Conservation (phyloP, 352 stramenopile species). For the Globisporangium paddicum region DNA sequence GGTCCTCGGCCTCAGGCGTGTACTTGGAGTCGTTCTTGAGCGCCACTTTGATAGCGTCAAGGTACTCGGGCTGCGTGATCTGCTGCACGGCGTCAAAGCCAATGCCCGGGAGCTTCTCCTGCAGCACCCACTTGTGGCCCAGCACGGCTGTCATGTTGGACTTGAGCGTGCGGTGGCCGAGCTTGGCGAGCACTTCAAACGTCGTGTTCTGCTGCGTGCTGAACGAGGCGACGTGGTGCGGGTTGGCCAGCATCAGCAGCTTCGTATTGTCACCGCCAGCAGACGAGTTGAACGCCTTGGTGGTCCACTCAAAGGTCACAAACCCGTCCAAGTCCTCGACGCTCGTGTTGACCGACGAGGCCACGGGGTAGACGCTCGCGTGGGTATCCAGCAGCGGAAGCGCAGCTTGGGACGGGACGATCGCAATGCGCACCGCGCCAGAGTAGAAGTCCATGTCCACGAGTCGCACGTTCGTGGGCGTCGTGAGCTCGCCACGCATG, state of each 20-base stretch:
- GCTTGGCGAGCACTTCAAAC: constrained; percentile 39
- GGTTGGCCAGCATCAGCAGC: constrained; percentile 71
- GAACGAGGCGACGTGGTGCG: constrained; percentile 63
- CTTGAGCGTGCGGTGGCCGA: constrained; percentile 74
- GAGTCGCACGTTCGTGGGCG: constrained; percentile 62
- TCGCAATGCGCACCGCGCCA: constrained; percentile 45
- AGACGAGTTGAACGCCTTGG: constrained; percentile 30
- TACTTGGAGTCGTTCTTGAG: constrained; percentile 69
- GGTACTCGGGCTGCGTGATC: constrained; percentile 24
- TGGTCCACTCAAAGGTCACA: constrained; percentile 62
- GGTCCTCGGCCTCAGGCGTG: constrained; percentile 51
- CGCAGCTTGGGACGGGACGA: constrained; percentile 37
- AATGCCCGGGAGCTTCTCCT: constrained; percentile 46
- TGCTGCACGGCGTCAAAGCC: constrained; percentile 37
- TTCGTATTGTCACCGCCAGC: constrained; percentile 6
- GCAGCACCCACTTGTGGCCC: constrained; percentile 55
- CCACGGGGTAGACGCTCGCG: constrained; percentile 49
- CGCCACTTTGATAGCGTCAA: constrained; percentile 47
- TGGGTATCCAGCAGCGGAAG: constrained; percentile 40
- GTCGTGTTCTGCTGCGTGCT: constrained; percentile 16
- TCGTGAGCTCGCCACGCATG: constrained; percentile 55
- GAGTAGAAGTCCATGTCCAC: constrained; percentile 66
- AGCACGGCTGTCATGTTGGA: constrained; percentile 74
- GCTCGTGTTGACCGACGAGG: constrained; percentile 31
- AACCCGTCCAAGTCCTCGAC: constrained; percentile 23